These are phyloP conservation scores for Teratosphaeria destructans DNA, from an alignment of 2,329 filamentous ascomycete species.

Conservation along the genomic window DNA sequence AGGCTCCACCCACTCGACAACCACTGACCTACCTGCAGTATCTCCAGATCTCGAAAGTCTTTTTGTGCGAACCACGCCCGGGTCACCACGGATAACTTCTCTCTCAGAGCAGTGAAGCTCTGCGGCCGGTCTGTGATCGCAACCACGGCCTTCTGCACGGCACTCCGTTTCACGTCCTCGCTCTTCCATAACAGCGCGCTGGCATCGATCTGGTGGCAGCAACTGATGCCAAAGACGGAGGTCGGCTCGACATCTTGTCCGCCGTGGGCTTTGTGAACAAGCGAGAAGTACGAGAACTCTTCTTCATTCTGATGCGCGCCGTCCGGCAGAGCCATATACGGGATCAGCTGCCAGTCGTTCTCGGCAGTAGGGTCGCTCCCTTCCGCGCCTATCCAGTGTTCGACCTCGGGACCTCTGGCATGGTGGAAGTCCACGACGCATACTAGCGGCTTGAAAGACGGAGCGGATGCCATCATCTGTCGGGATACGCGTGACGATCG, in stretches of 20 bases:
- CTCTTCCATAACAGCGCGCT: constrained; percentile 66
- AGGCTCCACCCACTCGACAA: background rate
- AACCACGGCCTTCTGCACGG: constrained; percentile 95
- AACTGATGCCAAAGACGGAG: constrained; percentile 84
- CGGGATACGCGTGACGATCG: background rate
- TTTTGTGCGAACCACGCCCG: constrained; percentile 92
- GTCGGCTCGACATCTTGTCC: constrained; percentile 22
- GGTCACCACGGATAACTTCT: constrained; percentile 82
- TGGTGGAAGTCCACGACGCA: constrained; percentile 46
- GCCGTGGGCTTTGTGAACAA: constrained; percentile 30
- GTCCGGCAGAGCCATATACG: constrained; percentile 94
- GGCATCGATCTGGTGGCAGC: constrained; percentile 82
- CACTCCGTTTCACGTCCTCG: constrained; percentile 87
- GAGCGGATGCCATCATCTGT: background rate
- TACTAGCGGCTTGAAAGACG: constrained; percentile 35
- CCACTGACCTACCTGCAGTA: constrained; percentile 49
- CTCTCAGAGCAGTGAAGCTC: constrained; percentile 69
- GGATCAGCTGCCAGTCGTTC: constrained; percentile 83
- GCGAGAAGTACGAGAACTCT: constrained; percentile 97
- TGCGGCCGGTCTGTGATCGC: constrained; percentile 87
- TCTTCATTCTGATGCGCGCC: constrained; percentile 89
- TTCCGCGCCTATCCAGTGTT: constrained; percentile 78
- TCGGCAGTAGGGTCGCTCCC: constrained; percentile 67
- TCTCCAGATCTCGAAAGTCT: constrained; percentile 88
- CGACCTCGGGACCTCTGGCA: constrained; percentile 72